phyloP scores from a whole-genome alignment of 345 rosid genomes.

The Euclidium syriacum region DNA sequence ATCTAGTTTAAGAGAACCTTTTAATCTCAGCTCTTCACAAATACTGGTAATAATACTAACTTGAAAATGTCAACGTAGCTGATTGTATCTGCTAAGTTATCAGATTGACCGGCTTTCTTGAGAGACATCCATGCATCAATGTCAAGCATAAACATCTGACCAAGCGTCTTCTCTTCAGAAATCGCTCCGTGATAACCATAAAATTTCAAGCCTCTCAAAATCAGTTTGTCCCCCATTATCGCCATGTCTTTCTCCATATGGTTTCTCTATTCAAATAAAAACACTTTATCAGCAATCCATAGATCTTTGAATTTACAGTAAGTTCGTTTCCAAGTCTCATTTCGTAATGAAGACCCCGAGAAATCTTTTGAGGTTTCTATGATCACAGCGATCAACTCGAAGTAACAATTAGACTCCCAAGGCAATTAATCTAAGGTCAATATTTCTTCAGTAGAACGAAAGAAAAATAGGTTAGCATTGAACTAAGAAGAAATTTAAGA shows the following conservation, averaged over 20 bases:
- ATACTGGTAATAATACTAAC: slow-evolving; percentile 21
- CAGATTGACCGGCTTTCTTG: slow-evolving; percentile 57
- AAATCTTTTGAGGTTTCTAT: not conserved
- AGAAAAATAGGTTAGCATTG: not conserved
- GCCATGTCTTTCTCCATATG: slow-evolving; percentile 11
- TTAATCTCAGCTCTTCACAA: too few species aligned
- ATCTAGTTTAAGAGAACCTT: too few species aligned
- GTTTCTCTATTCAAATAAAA: not conserved
- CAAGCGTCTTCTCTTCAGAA: slow-evolving; percentile 59
- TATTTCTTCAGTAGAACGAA: not conserved
- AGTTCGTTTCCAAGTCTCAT: not conserved
- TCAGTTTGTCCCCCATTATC: slow-evolving; percentile 62
- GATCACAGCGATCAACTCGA: too few species aligned
- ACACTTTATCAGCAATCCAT: too few species aligned
- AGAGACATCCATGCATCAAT: slow-evolving; percentile 90
- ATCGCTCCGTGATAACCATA: slow-evolving; percentile 84
- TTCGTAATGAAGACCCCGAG: not conserved
- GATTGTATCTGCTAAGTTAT: slow-evolving; percentile 49
- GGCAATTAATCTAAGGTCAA: too few species aligned
- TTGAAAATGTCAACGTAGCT: slow-evolving; percentile 76
- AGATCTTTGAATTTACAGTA: too few species aligned
- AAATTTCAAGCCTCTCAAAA: slow-evolving; percentile 71
- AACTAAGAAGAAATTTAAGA: not conserved
- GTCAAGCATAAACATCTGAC: slow-evolving; percentile 86
- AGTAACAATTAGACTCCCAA: too few species aligned